phyloP scores from a whole-genome alignment of 1,284 basidiomycete genomes.

The Rhizoctonia solani region DNA sequence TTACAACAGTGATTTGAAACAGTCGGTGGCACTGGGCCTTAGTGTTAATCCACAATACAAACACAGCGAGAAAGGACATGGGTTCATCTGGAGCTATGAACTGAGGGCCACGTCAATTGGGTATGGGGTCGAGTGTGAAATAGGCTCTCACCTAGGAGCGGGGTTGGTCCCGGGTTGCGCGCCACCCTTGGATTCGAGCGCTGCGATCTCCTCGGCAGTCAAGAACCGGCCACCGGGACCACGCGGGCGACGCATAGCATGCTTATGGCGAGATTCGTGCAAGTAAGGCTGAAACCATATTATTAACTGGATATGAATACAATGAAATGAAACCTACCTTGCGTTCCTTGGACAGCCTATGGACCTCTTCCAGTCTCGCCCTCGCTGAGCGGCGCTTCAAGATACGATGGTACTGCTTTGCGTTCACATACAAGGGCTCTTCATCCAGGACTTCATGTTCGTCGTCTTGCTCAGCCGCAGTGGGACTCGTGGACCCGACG shows the following conservation, averaged over 20 bases:
- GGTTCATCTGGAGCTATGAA: too few relatives aligned
- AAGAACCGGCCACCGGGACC: slow-evolving; percentile 97
- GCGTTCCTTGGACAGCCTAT: slow-evolving; percentile 84
- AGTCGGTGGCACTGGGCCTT: too few relatives aligned
- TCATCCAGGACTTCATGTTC: slow-evolving; percentile 63
- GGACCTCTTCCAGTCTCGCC: slow-evolving; percentile 87
- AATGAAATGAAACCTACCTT: slow-evolving; percentile 67
- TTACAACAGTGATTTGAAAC: too few relatives aligned
- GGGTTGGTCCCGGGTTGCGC: slow-evolving; percentile 24
- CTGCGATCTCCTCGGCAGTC: slow-evolving; percentile 90
- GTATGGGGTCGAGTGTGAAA: background rate
- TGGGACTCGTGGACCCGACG: too few relatives aligned
- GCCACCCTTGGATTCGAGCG: slow-evolving; percentile 56
- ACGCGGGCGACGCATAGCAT: slow-evolving; percentile 94
- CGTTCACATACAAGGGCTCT: slow-evolving; percentile 95
- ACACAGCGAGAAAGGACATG: too few relatives aligned
- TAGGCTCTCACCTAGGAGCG: background rate
- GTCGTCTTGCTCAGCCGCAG: too few relatives aligned
- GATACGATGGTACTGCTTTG: slow-evolving; percentile 96
- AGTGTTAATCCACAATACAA: too few relatives aligned
- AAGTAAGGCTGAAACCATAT: slow-evolving; percentile 83
- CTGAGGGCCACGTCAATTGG: background rate
- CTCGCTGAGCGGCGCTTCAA: slow-evolving; percentile 88
- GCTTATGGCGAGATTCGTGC: slow-evolving; percentile 95
- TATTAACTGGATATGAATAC: background rate